A percentile compares a stretch with the other conserved stretches of the same genome.
These are phyloP conservation scores for Geranium brycei DNA, from an alignment of 345 rosid genomes.

Conservation along the genomic window DNA sequence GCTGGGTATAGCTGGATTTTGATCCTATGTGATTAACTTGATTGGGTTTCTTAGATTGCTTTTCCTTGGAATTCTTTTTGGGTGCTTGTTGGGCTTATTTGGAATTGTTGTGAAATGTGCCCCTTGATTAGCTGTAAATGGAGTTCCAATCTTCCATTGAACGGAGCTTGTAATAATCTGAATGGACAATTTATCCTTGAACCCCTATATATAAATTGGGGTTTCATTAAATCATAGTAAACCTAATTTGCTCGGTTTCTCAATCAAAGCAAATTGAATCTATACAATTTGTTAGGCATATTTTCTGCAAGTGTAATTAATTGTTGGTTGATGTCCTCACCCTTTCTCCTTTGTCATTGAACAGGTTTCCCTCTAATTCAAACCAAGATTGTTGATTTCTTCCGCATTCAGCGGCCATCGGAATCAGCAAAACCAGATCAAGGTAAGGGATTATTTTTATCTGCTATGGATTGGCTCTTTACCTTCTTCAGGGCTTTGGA, in stretches of 20 bases:
- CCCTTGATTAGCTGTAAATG: neutral
- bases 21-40: neutral
- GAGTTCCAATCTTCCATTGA: neutral
- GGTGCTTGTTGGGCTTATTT: neutral
- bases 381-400: conserved; percentile 73
- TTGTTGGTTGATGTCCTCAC: neutral
- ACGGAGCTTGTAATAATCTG: neutral
- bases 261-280: too few relatives aligned
- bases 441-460: conserved; percentile 17
- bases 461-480: neutral
- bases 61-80: neutral
- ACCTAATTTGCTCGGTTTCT: neutral
- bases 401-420: conserved; percentile 47
- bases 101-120: neutral
- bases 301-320: neutral
- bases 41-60: neutral
- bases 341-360: neutral
- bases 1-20: neutral
- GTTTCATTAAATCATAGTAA: too few relatives aligned
- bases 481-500: neutral
- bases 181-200: neutral
- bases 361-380: conserved; percentile 68
- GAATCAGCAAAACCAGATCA: conserved; percentile 14
- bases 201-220: neutral
- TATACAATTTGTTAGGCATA: neutral